A percentile compares a stretch with the other conserved stretches of the same genome.
Conservation (phyloP, 2,329 filamentous ascomycete species). For the Xylariaceae sp. region DNA sequence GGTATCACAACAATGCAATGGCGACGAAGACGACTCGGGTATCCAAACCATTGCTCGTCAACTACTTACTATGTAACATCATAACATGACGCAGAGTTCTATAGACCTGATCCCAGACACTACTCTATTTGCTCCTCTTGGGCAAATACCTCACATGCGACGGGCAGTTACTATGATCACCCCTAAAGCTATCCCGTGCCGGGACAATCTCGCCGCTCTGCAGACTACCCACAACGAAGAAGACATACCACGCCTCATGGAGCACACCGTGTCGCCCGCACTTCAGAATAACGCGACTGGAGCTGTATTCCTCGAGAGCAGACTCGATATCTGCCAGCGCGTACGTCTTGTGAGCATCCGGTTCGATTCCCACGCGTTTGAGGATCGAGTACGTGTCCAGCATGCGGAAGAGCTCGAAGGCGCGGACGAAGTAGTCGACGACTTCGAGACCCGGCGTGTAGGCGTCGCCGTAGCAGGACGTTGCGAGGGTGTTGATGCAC, state of each 20-base stretch:
- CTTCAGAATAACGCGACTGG: constrained; percentile 41
- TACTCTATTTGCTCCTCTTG: constrained; percentile 27
- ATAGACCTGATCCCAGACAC: neutral
- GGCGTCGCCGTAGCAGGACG: constrained; percentile 57
- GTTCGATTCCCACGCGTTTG: constrained; percentile 35
- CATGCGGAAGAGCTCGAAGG: constrained; percentile 38
- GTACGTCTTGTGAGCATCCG: constrained; percentile 35
- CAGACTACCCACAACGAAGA: constrained; percentile 47
- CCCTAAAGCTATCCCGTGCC: constrained; percentile 35
- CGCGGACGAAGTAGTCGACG: constrained; percentile 42
- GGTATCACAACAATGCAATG: neutral
- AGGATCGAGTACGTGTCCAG: constrained; percentile 42
- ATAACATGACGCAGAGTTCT: neutral
- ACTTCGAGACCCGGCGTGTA: constrained; percentile 39
- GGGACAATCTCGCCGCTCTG: constrained; percentile 46
- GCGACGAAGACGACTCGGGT: neutral
- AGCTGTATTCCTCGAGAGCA: constrained; percentile 41
- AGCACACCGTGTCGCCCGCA: constrained; percentile 39
- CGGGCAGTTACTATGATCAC: constrained; percentile 38
- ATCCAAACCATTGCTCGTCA: neutral
- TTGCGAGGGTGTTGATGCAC: constrained; percentile 64
- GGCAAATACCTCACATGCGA: constrained; percentile 38
- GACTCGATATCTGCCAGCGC: constrained; percentile 38
- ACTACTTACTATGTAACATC: neutral
- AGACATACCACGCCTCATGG: constrained; percentile 50